Conservation (phyloP, 768 basidiomycete genomes). For the Suillus alpinus region DNA sequence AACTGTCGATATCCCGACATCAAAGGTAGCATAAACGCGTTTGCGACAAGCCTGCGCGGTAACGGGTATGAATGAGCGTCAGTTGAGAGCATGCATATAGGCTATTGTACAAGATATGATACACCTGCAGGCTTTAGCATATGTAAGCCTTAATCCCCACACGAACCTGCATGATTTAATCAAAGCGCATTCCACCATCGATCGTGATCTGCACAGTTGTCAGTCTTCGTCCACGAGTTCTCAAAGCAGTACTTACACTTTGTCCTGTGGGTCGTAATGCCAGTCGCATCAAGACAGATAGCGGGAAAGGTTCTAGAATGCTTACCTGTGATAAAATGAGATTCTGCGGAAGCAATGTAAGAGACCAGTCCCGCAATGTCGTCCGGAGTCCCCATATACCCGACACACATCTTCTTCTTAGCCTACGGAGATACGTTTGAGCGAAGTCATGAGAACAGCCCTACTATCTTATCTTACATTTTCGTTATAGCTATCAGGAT, state of each 20-base stretch:
- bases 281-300: neutral
- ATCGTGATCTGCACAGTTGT: slow-evolving; percentile 1
- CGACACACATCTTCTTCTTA: slow-evolving; percentile 5
- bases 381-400: slow-evolving; percentile 11
- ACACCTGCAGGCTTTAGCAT: neutral
- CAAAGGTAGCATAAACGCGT: too few species aligned
- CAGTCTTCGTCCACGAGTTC: neutral
- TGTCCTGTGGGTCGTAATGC: neutral
- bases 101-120: neutral
- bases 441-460: neutral
- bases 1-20: too few species aligned
- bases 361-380: slow-evolving; percentile 28
- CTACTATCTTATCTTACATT: neutral
- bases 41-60: too few species aligned
- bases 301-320: neutral
- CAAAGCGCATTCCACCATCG: slow-evolving; percentile 3
- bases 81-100: neutral
- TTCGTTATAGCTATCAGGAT: neutral
- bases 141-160: too few species aligned
- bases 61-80: too few species aligned
- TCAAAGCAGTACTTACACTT: neutral
- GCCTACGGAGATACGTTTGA: neutral
- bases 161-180: neutral
- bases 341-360: slow-evolving; percentile 26
- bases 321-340: slow-evolving; percentile 28